Evolutionary conservation across 352 stramenopile species (phyloP).

Genomic region (Plasmopara halstedii): DNA sequence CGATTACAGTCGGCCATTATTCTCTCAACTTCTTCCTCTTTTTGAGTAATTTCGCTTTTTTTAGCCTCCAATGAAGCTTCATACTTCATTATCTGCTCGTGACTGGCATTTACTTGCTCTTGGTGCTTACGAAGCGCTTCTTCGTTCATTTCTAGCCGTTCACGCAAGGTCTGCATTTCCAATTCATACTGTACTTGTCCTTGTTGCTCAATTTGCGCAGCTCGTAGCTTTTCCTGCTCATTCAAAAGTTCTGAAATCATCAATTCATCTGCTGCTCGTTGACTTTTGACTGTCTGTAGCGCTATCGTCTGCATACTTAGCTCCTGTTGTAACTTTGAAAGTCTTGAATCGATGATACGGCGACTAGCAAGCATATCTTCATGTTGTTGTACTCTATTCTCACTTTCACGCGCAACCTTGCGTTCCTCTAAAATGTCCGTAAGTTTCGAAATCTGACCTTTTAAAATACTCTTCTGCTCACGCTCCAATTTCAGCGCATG

Average conservation of each 20-base stretch:
- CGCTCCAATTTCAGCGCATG: conserved; percentile 77
- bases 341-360: conserved; percentile 76
- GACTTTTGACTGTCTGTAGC: conserved; percentile 57
- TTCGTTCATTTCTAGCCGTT: conserved; percentile 66
- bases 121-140: conserved; percentile 57
- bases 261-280: conserved; percentile 64
- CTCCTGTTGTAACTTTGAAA: conserved; percentile 64
- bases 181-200: conserved; percentile 46
- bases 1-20: conserved; percentile 82
- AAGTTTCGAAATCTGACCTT: conserved; percentile 76
- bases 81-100: conserved; percentile 61
- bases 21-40: conserved; percentile 73
- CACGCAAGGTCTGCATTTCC: conserved; percentile 64
- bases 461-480: conserved; percentile 57
- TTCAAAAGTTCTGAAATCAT: conserved; percentile 82
- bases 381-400: conserved; percentile 48
- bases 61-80: conserved; percentile 59
- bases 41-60: conserved; percentile 53
- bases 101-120: conserved; percentile 54
- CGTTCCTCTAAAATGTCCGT: conserved; percentile 61
- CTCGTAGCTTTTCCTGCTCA: conserved; percentile 70
- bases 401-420: conserved; percentile 25
- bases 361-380: conserved; percentile 83
- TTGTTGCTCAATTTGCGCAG: conserved; percentile 39
- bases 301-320: conserved; percentile 46